Evolutionary conservation across 805 yeast species (phyloP).

Genomic region (Starmerella potacharoeniae): DNA sequence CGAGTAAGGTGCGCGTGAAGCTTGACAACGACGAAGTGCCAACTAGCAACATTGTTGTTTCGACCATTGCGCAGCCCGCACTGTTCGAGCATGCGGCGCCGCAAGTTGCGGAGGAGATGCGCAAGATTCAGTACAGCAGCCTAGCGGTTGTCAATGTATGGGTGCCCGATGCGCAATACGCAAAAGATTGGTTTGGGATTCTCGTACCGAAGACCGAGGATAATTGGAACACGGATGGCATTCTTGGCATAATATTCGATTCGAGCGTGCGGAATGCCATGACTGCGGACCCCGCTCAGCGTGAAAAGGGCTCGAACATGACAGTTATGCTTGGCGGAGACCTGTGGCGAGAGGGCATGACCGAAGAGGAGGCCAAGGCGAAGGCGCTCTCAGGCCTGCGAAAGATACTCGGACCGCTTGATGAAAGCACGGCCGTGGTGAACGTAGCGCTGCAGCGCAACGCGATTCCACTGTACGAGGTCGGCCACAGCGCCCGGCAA

Average conservation of each 20-base stretch:
- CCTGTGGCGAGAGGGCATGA: constrained; percentile 31
- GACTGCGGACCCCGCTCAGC: constrained; percentile 5
- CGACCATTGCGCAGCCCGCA: constrained; percentile 17
- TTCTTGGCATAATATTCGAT: constrained; percentile 84
- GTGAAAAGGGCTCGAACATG: constrained; percentile 45
- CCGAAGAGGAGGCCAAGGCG: constrained; percentile 18
- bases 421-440: constrained; percentile 26
- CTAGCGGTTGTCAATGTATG: constrained; percentile 63
- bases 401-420: constrained; percentile 30
- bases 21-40: neutral
- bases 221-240: constrained; percentile 38
- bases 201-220: constrained; percentile 54
- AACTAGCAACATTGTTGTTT: constrained; percentile 15
- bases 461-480: constrained; percentile 71
- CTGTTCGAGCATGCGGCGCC: constrained; percentile 12
- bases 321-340: constrained; percentile 93
- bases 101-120: constrained; percentile 8
- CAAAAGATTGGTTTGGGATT: constrained; percentile 68
- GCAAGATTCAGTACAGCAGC: constrained; percentile 40
- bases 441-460: constrained; percentile 34
- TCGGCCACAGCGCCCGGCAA: constrained; percentile 48
- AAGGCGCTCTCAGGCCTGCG: constrained; percentile 33
- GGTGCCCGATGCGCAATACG: constrained; percentile 34
- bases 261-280: constrained; percentile 61
- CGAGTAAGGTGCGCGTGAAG: constrained; percentile 5